phyloP scores from a whole-genome alignment of 306 rosid genomes.

The Pyrus pyrifolia region DNA sequence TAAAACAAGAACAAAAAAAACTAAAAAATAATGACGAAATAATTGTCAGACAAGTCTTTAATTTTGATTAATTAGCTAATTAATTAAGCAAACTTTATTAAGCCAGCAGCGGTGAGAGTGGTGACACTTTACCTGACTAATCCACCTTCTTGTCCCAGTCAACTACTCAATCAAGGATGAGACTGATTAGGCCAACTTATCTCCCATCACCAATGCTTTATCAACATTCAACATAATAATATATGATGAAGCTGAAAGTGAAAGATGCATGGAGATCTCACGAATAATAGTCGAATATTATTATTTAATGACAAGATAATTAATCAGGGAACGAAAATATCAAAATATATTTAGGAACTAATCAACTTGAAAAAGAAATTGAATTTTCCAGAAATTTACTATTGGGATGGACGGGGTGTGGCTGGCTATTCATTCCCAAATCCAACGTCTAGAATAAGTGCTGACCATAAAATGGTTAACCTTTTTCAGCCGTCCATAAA shows the following conservation, averaged over 20 bases:
- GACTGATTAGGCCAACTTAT: neutral
- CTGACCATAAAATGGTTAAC: neutral
- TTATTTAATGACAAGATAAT: neutral
- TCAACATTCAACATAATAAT: too few species aligned
- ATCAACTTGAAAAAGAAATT: neutral
- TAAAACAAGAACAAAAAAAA: too few species aligned
- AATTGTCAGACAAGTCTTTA: too few species aligned
- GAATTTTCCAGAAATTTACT: neutral
- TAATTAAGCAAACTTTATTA: neutral
- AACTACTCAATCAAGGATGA: neutral
- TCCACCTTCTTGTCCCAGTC: slow-evolving; percentile 4
- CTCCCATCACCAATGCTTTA: neutral
- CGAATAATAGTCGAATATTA: too few species aligned
- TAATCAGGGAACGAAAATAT: neutral
- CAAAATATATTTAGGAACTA: neutral
- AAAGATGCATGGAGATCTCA: too few species aligned
- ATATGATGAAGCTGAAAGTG: too few species aligned
- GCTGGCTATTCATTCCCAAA: neutral
- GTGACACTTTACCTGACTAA: slow-evolving; percentile 20
- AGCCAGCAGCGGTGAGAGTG: slow-evolving; percentile 11
- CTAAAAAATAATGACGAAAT: too few species aligned
- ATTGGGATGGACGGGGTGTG: neutral
- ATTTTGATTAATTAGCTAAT: neutral
- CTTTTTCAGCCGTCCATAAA: neutral
- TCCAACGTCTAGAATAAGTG: neutral